These are phyloP conservation scores for Aspergillus tamarii DNA, from an alignment of 2,329 filamentous ascomycete genomes.

Conservation along the genomic window DNA sequence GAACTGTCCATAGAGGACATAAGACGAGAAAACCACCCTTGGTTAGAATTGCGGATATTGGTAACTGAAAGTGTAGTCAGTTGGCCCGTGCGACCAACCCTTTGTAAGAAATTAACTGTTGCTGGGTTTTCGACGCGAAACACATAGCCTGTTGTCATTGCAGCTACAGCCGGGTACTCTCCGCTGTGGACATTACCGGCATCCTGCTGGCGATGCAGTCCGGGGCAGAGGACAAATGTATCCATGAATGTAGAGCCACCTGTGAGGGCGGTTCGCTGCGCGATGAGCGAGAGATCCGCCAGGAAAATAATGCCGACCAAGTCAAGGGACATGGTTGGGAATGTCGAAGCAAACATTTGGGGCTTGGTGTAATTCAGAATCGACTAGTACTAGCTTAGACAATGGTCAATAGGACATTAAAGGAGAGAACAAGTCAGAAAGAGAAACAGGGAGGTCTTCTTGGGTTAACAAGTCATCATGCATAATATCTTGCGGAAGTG, in stretches of 20 bases:
- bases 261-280: neutral
- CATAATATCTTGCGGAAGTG: neutral
- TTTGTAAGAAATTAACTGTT: neutral
- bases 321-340: neutral
- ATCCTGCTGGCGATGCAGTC: neutral
- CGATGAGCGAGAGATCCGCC: neutral
- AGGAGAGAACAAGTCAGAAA: no score
- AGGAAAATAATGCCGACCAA: neutral
- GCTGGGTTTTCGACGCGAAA: neutral
- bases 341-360: neutral
- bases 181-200: fast-evolving
- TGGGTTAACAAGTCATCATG: neutral
- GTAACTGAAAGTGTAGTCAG: neutral
- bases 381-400: fast-evolving
- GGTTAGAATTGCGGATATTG: neutral
- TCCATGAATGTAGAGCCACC: neutral
- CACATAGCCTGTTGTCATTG: neutral
- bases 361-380: no score
- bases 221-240: neutral
- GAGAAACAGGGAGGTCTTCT: neutral
- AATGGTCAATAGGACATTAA: no score
- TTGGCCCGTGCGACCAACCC: neutral
- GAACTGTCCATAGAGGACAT: neutral
- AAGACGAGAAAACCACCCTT: neutral
- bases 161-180: neutral